Base-by-base conservation (phyloP, 441 rosid genomes). In the Gossypium gossypioides region DNA sequence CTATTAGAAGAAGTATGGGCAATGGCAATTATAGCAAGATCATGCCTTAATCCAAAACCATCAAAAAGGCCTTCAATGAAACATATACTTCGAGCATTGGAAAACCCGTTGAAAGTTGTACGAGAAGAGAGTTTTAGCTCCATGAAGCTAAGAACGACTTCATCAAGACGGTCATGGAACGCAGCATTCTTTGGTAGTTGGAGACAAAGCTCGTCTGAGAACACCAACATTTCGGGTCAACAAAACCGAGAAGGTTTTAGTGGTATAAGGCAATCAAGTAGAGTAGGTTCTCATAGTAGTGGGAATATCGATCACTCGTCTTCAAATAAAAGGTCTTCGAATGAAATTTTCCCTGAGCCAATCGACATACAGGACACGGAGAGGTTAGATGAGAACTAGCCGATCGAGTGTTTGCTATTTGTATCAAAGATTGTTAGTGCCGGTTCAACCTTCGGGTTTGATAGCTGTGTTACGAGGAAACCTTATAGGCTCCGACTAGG, bases 1-100 rank as follows among this genome's bases (percentile, higher is more conserved):
- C 82, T 89, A 13, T 57, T 84, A 34, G 93, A 89, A 84, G 93
- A 89, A 80, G 93, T 89, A 3, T 89, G 91, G 93, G 93, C 93
- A 12, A 82, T 83, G 93, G 86, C 93, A 12, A 81, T 89, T 15
- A 84, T 89, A 10, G 94, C 94, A 3, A 82, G 80, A 66, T 89
- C 91, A 2, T 89, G 91, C 77, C 85, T 89, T 2, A 83, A 87
- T 74, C 90, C 91, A 0, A 89, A 84, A 79, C 87, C 90, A 54
- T 52, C 83, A 0, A 84, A 77, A 66, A 74, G 94, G 15, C 94
- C 91, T 0, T 79, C 80, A 0, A 87, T 87, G 87, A 87, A 84
- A 79, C 82, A 89, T 56, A 66, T 89, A 48, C 84, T 89, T 5
- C 84, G 81, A 79, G 94, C 94, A 2, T 61, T 89, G 34, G 94